A percentile compares a stretch with the other conserved stretches of the same genome.
These are phyloP conservation scores for Starmera stellimalicola DNA, from an alignment of 1,139 yeast genomes.

Conservation along the genomic window DNA sequence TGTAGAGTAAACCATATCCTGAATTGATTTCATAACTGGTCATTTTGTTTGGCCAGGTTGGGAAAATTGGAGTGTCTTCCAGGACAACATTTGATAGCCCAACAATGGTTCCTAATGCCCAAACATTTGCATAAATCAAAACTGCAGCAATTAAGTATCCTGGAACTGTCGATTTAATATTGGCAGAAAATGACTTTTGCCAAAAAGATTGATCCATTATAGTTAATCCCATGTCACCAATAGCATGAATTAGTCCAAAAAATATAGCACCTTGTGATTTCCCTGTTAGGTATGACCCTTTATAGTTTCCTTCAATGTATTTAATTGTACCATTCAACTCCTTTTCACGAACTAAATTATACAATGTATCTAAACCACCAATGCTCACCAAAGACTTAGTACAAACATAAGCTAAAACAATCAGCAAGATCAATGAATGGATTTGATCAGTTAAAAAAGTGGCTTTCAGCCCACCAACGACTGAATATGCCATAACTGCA, in stretches of 20 bases:
- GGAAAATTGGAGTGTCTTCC: constrained; percentile 36
- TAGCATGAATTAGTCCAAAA: constrained; percentile 39
- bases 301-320: constrained; percentile 24
- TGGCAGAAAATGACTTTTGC: constrained; percentile 31
- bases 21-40: constrained; percentile 34
- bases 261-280: constrained; percentile 33
- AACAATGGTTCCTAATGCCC: constrained; percentile 29
- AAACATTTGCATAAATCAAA: constrained; percentile 25
- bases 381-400: constrained; percentile 25
- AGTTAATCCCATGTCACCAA: constrained; percentile 42
- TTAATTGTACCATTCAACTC: constrained; percentile 8
- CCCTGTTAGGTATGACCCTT: constrained; percentile 28
- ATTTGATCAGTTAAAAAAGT: constrained; percentile 31
- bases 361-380: constrained; percentile 24
- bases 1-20: constrained; percentile 42
- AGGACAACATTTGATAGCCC: constrained; percentile 39
- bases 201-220: constrained; percentile 44
- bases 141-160: constrained; percentile 30
- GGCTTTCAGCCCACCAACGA: constrained; percentile 34
- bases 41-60: constrained; percentile 35
- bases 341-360: constrained; percentile 17
- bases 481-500: constrained; percentile 29
- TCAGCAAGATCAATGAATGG: constrained; percentile 27
- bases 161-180: constrained; percentile 28
- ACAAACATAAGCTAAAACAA: constrained; percentile 23